A percentile compares a stretch with the other conserved stretches of the same genome.
Evolutionary conservation across 176 grass and related monocot species (phyloP).

Genomic region (Eragrostis nindensis): DNA sequence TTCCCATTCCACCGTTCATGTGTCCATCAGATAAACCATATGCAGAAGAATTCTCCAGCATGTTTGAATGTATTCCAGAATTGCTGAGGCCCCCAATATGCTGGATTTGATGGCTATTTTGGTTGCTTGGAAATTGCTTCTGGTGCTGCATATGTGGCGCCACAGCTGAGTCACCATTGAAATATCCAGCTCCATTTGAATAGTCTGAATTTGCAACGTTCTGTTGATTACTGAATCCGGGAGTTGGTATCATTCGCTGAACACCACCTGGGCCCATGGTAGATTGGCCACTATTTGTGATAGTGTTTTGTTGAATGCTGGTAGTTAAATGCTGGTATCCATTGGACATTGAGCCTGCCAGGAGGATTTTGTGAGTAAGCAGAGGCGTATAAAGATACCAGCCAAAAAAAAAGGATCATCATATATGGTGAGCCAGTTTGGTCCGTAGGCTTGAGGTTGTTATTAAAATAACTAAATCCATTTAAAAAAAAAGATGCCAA

Average conservation of each 20-base stretch:
- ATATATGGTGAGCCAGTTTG: slow-evolving; percentile 3
- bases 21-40: slow-evolving; percentile 79
- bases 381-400: not conserved
- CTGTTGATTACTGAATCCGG: slow-evolving; percentile 84
- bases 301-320: slow-evolving; percentile 62
- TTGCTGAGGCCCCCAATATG: slow-evolving; percentile 54
- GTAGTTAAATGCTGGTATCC: slow-evolving; percentile 68
- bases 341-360: slow-evolving; percentile 69
- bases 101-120: slow-evolving; percentile 65
- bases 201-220: slow-evolving; percentile 65
- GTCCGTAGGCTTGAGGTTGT: slow-evolving; percentile 38
- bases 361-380: slow-evolving; percentile 39
- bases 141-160: slow-evolving; percentile 63
- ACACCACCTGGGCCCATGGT: slow-evolving; percentile 61
- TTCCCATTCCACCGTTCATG: slow-evolving; percentile 74
- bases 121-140: slow-evolving; percentile 78
- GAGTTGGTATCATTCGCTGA: slow-evolving; percentile 85
- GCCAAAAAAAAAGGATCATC: slow-evolving; percentile 24
- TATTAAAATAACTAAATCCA: slow-evolving; percentile 21
- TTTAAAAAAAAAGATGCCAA: slow-evolving; percentile 28
- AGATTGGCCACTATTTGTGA: slow-evolving; percentile 58
- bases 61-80: slow-evolving; percentile 70
- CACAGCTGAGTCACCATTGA: slow-evolving; percentile 69
- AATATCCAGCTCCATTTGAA: slow-evolving; percentile 82
- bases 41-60: slow-evolving; percentile 74